Evolutionary conservation across 148 eudicot genomes (phyloP), one percentile per base, ranked within the genome.

Genomic region (Dianthus caryophyllus): DNA sequence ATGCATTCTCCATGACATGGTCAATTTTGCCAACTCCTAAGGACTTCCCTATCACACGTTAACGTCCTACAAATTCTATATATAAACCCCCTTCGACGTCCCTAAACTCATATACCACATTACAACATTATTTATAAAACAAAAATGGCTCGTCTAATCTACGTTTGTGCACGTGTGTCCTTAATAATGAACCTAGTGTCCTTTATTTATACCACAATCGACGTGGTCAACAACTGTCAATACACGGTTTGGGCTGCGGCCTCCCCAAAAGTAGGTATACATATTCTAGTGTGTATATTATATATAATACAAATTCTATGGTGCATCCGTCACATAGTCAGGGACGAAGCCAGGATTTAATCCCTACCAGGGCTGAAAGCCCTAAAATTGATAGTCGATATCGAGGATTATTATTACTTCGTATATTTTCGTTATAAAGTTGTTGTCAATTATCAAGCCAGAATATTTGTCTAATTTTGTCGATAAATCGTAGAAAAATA

Each of bases 191-290:
- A 62, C 4, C 11, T 65, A 7, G 58, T 57, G 13, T 49, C 73
- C 58, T 10, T 69, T 8, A 39, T 68, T 55, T 16, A 51, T 64
- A 75, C 83, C 61, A 75, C 58, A 17, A 77, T 83, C 61, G 29
- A 67, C 7, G 71, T 85, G 33, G 57, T 60, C 62, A 83, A 83
- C 85, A 81, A 81, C 29, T 83, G 87, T 31, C 60, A 46, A 2
- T 78, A 59, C 81, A 66, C 81, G 0, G 84, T 81, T 0, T 82
- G 89, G 89, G 86, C 83, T 2, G 86, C 79, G 0, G 82, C 89
- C 6, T 68, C 52, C 44, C 82, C 86, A 0, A 84, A 81, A 14
- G 78, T 80, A 1, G 84, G 83, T n/a, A n/a, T n/a, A n/a, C n/a
- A n/a, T n/a, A n/a, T n/a, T n/a, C n/a, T n/a, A n/a, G n/a, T n/a